A percentile compares a stretch with the other conserved stretches of the same genome.
Conservation (phyloP, 208 protist species). For the Trypanosoma conorhini region DNA sequence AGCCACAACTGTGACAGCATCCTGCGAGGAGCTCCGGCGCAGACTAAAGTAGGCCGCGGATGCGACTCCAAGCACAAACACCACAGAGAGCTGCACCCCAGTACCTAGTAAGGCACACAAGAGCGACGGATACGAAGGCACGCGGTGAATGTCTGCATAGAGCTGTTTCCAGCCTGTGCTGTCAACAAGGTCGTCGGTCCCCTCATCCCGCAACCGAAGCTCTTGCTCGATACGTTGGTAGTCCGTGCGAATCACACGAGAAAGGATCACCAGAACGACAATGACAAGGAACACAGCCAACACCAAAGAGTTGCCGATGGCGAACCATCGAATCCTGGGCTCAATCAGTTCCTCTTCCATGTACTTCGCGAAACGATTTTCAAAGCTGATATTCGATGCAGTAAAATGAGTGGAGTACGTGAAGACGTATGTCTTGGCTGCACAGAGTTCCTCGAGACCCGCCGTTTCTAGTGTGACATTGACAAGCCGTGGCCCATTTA, state of each 20-base stretch:
- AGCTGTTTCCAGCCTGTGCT: constrained; percentile 97
- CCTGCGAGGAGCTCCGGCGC: constrained; percentile 27
- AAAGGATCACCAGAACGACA: constrained; percentile 91
- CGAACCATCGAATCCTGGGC: constrained; percentile 92
- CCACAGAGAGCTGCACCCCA: constrained; percentile 52
- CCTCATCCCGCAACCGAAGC: constrained; percentile 42
- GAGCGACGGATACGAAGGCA: constrained; percentile 60
- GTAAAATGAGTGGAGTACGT: constrained; percentile 87
- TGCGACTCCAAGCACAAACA: constrained; percentile 33
- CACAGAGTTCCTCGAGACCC: constrained; percentile 10
- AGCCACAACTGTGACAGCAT: constrained; percentile 57
- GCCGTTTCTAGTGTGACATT: constrained; percentile 63
- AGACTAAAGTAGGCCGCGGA: constrained; percentile 13
- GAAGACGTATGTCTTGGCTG: constrained; percentile 58
- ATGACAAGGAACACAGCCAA: constrained; percentile 90
- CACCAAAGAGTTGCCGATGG: constrained; percentile 94
- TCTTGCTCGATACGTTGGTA: constrained; percentile 75
- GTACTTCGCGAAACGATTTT: constrained; percentile 88
- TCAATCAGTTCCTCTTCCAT: constrained; percentile 89
- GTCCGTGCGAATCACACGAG: constrained; percentile 84
- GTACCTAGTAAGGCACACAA: constrained; percentile 86
- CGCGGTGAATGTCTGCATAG: constrained; percentile 95
- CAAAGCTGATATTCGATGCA: constrained; percentile 66
- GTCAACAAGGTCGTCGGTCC: constrained; percentile 64
- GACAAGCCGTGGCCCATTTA: constrained; percentile 65